Base-by-base conservation (phyloP, 2,329 filamentous ascomycete genomes). In the Aspergillus sp. region DNA sequence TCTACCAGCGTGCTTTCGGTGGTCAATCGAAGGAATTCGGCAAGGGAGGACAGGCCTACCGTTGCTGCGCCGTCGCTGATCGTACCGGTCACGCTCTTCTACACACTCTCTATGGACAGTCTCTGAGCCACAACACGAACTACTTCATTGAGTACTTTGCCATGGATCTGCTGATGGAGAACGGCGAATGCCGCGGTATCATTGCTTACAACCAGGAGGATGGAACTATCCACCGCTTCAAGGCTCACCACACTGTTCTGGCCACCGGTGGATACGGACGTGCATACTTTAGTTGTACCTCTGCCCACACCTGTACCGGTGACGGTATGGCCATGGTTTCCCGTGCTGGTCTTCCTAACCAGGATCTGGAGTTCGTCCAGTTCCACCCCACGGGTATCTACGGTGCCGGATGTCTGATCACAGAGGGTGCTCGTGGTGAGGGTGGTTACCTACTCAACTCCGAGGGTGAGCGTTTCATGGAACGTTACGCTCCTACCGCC, bases 101-200 rank as follows among this genome's bases (percentile, higher is more conserved):
- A 52, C 95, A 99, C 85, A 99, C 95, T 24, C 90, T 99, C 66
- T 99, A 98, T 80, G 95, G 95, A 70, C 93, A 97, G 82, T 97
- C 93, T 54, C 86, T 98, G 61, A 85, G 91, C 74, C 92, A 98
- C 85, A 96, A 97, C 84, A 97, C 93, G 73, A 97, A 97, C 83
- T 99, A 97, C 85, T 98, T 99, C 81, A 97, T 99, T 77, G 95
- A 98, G 80, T 98, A 93, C 84, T 99, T 98, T 77, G 95, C 93
- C 69, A 85, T 96, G 66, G 95, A 98, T 75, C 82, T 98, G 78
- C 89, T 99, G 71, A 98, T 98, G 95, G 89, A 97, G 80, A 90
- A 96, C 70, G 93, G 93, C 61, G 90, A 93, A 78, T 98, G 93
- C 83, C 93, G 93, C 67, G 95, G 95, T 86, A 90, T 98, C 66